A percentile compares a stretch with the other conserved stretches of the same genome.
phyloP scores from a whole-genome alignment of 305 asterid species.

The Stenogyne calaminthoides region DNA sequence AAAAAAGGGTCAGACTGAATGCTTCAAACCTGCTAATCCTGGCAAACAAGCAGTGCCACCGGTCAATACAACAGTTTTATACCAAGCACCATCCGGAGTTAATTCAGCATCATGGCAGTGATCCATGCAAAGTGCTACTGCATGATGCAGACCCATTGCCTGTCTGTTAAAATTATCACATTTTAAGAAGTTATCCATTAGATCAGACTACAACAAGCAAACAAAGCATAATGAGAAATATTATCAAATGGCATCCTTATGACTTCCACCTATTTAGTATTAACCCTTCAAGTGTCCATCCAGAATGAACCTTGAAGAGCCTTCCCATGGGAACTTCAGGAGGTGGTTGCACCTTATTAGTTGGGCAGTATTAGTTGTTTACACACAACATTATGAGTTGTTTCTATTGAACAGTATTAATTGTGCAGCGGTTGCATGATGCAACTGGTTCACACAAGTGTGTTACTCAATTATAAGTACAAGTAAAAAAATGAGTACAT shows the following conservation, averaged over 20 bases:
- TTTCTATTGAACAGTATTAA: no score
- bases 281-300: slow-evolving; percentile 15
- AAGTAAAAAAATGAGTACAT: slow-evolving; percentile 47
- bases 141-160: slow-evolving; percentile 86
- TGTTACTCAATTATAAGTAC: slow-evolving; percentile 14
- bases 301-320: slow-evolving; percentile 6
- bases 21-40: slow-evolving; percentile 81
- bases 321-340: slow-evolving; percentile 21
- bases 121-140: slow-evolving; percentile 91
- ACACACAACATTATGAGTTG: no score
- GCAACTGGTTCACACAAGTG: no score
- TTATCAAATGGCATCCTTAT: not conserved
- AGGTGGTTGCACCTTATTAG: slow-evolving; percentile 23
- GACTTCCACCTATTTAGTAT: slow-evolving; percentile 8
- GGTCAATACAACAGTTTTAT: slow-evolving; percentile 77
- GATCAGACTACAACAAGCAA: slow-evolving; percentile 3
- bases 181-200: not conserved
- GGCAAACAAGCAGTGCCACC: slow-evolving; percentile 98
- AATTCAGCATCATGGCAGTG: slow-evolving; percentile 90
- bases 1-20: slow-evolving; percentile 6
- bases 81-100: slow-evolving; percentile 76
- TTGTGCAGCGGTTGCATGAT: no score
- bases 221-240: not conserved
- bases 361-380: no score
- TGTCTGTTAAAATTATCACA: slow-evolving; percentile 55